Base-by-base conservation (phyloP, 305 asterid genomes). In the Nicotiana rustica region DNA sequence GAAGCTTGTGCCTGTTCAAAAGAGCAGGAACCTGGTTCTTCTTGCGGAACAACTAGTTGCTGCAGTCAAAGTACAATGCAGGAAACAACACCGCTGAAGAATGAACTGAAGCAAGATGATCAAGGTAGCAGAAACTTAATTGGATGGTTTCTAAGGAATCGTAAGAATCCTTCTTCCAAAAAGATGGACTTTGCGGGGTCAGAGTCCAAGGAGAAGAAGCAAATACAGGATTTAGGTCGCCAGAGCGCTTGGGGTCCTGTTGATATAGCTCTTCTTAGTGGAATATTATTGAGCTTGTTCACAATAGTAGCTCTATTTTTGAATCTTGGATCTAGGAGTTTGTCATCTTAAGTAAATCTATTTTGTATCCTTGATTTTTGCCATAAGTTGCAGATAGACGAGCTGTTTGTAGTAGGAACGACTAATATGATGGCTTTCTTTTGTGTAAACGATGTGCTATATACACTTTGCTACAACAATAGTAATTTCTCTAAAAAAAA, bases 111-210 rank as follows among this genome's bases (percentile, higher is more conserved):
- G 80, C 86, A 80, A 56, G 83, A 64, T 41, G 84, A 86, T 67
- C 55, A 62, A 59, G 88, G 83, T 84, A 80, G 88, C 86, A 88
- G 83, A 80, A 89, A 85, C 85, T 82, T 85, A 77, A 55, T 85
- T 6, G 92, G 89, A 49, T 86, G 92, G 93, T 82, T 90, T 78
- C 90, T 91, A 61, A 88, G 95, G 81, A 93, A 87, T 88, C 88
- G 96, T 83, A 92, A 89, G 86, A 86, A 84, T 17, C 70, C 47
- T 84, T 84, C 86, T 13, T 84, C 41, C 29, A 87, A 18, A 87
- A 71, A 70, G 81, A 89, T 86, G 85, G 80, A 87, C 44, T 83
- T 80, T 31, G 44, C 67, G 44, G 19, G 56, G 80, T 55, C 25
- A 10, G 92, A 82, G 76, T 49, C 69, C 52, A 84, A 88, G 19